phyloP scores from a whole-genome alignment of 768 basidiomycete genomes.

The Calocybe indica region DNA sequence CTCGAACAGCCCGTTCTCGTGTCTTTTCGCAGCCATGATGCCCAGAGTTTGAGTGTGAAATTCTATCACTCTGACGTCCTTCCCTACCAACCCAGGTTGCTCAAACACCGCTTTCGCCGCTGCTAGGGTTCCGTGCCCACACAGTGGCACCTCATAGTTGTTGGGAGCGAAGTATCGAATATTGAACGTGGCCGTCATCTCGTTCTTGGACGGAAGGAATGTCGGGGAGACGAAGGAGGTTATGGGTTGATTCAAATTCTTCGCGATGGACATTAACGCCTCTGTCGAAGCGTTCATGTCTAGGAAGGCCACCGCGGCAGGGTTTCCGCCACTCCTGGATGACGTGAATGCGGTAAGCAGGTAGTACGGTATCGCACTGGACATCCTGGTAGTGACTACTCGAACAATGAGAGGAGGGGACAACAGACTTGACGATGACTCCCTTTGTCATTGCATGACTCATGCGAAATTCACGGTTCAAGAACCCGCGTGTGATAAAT shows the following conservation, averaged over 20 bases:
- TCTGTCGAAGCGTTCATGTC: constrained; percentile 21
- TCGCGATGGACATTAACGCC: constrained; percentile 26
- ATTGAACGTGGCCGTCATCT: constrained; percentile 19
- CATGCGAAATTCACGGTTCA: not conserved
- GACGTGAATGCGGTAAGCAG: constrained; percentile 39
- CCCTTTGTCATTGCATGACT: not conserved
- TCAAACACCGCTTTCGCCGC: constrained; percentile 34
- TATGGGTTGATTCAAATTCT: constrained; percentile 43
- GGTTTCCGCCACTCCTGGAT: constrained; percentile 36
- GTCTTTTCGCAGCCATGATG: constrained; percentile 22
- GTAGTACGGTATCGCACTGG: constrained; percentile 22
- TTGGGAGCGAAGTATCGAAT: constrained; percentile 33
- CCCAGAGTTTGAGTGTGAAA: constrained; percentile 22
- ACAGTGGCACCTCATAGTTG: constrained; percentile 25
- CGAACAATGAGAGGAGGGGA: not conserved
- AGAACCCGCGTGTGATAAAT: too few species aligned
- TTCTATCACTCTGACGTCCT: constrained; percentile 23
- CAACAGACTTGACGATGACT: not conserved
- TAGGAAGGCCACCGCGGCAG: constrained; percentile 34
- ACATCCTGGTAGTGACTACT: constrained; percentile 6
- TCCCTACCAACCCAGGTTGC: constrained; percentile 16
- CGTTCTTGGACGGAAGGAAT: constrained; percentile 16
- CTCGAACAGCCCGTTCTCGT: constrained; percentile 26
- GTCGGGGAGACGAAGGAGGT: constrained; percentile 25
- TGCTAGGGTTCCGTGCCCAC: constrained; percentile 41